Percentiles rank a stretch among this genome's conserved stretches.
phyloP scores from a whole-genome alignment of 352 stramenopile genomes.

The Pythium volutum region DNA sequence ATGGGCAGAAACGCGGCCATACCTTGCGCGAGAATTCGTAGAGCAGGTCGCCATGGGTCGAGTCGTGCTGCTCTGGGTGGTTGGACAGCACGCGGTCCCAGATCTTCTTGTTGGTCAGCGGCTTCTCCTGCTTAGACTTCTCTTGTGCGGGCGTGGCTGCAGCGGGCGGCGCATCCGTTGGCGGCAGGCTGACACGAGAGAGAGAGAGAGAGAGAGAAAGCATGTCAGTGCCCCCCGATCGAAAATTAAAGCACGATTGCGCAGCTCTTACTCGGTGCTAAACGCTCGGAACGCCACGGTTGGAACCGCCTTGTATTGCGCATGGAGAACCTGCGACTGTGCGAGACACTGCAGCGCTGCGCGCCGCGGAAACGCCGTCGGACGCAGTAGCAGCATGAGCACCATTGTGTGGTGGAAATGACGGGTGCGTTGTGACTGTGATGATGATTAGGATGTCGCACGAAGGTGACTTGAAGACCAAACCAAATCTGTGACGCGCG shows the following conservation, averaged over 20 bases:
- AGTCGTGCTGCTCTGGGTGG: slow-evolving; percentile 47
- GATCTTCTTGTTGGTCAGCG: slow-evolving; percentile 66
- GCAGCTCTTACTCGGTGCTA: slow-evolving; percentile 37
- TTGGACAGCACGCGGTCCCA: slow-evolving; percentile 66
- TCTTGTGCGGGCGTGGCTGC: slow-evolving; percentile 8
- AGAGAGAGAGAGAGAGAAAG: neutral
- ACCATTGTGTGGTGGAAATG: slow-evolving; percentile 5
- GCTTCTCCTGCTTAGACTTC: slow-evolving; percentile 35
- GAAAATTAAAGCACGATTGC: neutral
- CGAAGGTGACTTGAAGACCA: slow-evolving; percentile 23
- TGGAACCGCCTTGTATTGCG: neutral
- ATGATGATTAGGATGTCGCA: slow-evolving; percentile 9
- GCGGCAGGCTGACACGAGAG: neutral
- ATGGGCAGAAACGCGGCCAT: neutral
- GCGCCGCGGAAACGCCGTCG: slow-evolving; percentile 12
- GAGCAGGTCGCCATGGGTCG: slow-evolving; percentile 63
- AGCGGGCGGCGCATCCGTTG: neutral
- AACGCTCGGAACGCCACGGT: slow-evolving; percentile 25
- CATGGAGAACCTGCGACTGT: neutral
- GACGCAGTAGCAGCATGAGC: slow-evolving; percentile 17
- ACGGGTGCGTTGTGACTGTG: slow-evolving; percentile 4
- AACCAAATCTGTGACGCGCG: slow-evolving; percentile 12
- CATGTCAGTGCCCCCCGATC: slow-evolving; percentile 16
- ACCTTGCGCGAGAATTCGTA: slow-evolving; percentile 87
- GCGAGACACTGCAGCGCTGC: slow-evolving; percentile 15